These are phyloP conservation scores for Mrakia gelida DNA, from an alignment of 768 basidiomycete species.

Conservation along the genomic window DNA sequence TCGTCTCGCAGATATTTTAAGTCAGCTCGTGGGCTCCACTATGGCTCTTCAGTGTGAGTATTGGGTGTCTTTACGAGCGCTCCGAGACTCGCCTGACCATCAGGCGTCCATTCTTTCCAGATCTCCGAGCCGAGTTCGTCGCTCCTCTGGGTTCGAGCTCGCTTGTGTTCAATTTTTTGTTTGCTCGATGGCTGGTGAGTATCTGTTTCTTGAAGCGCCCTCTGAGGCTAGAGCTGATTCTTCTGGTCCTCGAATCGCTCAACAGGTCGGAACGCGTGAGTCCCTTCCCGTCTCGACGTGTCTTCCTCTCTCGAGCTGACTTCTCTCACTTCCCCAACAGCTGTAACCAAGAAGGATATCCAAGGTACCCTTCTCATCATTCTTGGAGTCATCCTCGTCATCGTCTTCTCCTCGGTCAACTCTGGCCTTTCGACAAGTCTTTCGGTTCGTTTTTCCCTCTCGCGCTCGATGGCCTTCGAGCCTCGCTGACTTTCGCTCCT, in stretches of 20 bases:
- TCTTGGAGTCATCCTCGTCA: constrained; percentile 26
- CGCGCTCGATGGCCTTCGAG: too few relatives aligned
- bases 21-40: constrained; percentile 22
- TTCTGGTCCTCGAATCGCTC: background rate
- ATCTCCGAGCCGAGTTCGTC: constrained; percentile 28
- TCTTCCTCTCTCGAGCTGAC: background rate
- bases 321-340: background rate
- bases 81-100: too few relatives aligned
- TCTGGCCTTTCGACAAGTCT: constrained; percentile 28
- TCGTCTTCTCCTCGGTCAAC: constrained; percentile 27
- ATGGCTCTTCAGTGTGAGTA: constrained; percentile 16
- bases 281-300: background rate
- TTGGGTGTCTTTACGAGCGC: too few relatives aligned
- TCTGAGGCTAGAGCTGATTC: background rate
- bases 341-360: constrained; percentile 17
- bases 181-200: constrained; percentile 25
- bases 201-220: background rate
- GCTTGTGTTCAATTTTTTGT: constrained; percentile 31
- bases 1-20: constrained; percentile 1
- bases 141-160: constrained; percentile 14
- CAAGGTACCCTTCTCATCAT: constrained; percentile 28
- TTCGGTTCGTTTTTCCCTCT: too few relatives aligned
- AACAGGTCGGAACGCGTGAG: constrained; percentile 27
- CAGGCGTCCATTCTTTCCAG: too few relatives aligned
- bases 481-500: background rate